phyloP scores from a whole-genome alignment of 179 eudicot genomes.

The Sideroxylon spinosum region DNA sequence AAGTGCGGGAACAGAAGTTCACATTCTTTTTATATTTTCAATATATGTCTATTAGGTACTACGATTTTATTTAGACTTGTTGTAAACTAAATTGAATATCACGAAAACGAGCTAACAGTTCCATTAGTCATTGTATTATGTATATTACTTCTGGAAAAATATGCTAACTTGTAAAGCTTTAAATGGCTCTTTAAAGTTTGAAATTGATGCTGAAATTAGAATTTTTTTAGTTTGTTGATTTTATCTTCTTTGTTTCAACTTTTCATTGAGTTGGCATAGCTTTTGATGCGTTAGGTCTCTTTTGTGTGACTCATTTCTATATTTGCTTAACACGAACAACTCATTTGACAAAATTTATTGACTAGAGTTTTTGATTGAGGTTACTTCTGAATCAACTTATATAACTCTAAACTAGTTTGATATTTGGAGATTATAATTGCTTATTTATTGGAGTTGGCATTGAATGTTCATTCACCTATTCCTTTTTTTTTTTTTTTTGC shows the following conservation, averaged over 20 bases:
- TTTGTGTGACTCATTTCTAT: neutral
- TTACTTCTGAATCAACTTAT: neutral
- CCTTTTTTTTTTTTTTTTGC: slow-evolving; percentile 19
- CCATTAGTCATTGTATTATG: neutral
- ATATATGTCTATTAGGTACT: neutral
- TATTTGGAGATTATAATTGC: neutral
- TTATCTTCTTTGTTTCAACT: neutral
- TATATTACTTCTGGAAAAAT: neutral
- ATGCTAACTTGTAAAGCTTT: neutral
- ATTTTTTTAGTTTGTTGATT: neutral
- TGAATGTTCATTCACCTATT: neutral
- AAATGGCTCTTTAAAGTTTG: neutral
- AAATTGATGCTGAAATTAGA: neutral
- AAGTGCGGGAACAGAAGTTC: neutral
- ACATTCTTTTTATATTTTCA: neutral
- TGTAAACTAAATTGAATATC: no score
- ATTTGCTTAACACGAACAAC: neutral
- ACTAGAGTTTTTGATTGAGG: slow-evolving; percentile 7
- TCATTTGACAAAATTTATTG: neutral
- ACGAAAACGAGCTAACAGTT: neutral
- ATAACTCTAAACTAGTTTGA: neutral
- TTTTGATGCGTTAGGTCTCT: neutral
- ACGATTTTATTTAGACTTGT: neutral
- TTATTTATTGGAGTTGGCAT: neutral
- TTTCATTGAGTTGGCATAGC: neutral